phyloP scores from a whole-genome alignment of 768 basidiomycete genomes.

The Boletus insuetus region DNA sequence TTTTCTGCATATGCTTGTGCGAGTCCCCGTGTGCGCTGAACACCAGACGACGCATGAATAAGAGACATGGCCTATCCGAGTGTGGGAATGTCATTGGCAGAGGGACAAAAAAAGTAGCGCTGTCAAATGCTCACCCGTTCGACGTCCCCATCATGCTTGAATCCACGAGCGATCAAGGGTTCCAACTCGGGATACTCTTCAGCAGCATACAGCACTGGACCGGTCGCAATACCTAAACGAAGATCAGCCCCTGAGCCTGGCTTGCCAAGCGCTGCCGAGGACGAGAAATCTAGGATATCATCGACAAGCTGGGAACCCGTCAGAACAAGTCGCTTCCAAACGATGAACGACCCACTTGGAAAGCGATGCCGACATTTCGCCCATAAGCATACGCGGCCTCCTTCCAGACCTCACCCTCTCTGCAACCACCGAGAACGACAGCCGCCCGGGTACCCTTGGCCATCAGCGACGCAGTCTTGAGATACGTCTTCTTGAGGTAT shows the following conservation, averaged over 20 bases:
- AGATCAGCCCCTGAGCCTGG: conserved; percentile 81
- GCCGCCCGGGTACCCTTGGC: conserved; percentile 57
- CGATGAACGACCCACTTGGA: too few species aligned
- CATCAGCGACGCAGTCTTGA: conserved; percentile 3
- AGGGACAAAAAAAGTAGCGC: not conserved
- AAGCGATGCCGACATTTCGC: too few species aligned
- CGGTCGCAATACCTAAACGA: conserved; percentile 80
- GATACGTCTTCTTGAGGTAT: conserved; percentile 89
- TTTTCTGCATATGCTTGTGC: conserved; percentile 73
- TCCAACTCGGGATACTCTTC: conserved; percentile 78
- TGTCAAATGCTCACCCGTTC: conserved; percentile 53
- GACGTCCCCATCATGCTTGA: conserved; percentile 74
- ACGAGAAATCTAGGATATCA: conserved; percentile 91
- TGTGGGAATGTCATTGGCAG: not conserved
- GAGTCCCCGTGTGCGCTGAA: conserved; percentile 75
- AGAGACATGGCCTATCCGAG: conserved; percentile 58
- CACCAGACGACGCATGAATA: conserved; percentile 59
- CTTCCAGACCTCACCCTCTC: conserved; percentile 77
- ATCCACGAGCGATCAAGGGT: conserved; percentile 76
- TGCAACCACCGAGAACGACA: conserved; percentile 82
- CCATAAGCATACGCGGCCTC: conserved; percentile 73
- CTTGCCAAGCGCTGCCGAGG: conserved; percentile 79
- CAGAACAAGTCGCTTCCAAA: not conserved
- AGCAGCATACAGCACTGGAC: conserved; percentile 82
- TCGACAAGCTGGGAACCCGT: conserved; percentile 72